Evolutionary conservation across 2,329 filamentous ascomycete genomes (phyloP), one percentile per base, ranked within the genome.

Genomic region (Pyrenophora graminea): DNA sequence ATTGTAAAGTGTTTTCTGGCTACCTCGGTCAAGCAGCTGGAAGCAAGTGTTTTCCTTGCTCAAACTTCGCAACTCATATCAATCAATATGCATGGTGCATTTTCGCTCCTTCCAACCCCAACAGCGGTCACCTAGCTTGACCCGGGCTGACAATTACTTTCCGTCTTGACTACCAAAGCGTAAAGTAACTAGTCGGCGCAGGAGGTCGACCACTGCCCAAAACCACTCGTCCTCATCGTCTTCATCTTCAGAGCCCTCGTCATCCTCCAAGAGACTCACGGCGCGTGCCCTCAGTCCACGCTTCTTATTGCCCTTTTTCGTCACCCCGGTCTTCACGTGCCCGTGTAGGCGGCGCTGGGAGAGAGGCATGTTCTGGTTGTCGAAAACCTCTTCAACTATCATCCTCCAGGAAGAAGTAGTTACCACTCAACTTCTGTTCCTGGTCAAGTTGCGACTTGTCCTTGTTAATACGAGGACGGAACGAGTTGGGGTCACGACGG

Each of bases 331-430:
- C 51, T 51, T 60, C 67, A 72, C 70, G 75, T 76, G 75, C 78
- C 77, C 62, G 12, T 58, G 50, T 21, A 60, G 66, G 66, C 66
- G 66, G 63, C 64, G 66, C 66, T 66, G 71, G 60, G 60, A 59
- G 53, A 53, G 60, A 49, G 65, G 57, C 40, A 62, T 71, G 56
- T 77, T 71, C 64, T 77, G 72, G 66, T 79, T 68, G 66, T 77
- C 74, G 73, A 81, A 73, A 81, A 80, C 82, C 81, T 84, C 80
- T 90, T 86, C 80, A 87, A 78, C 79, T 83, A 72, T 86, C 82
- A 70, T 97, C 92, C 75, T 97, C 93, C 75, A 97, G 76, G 89
- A 97, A 97, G 87, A 96, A 97, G 80, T 89, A 99, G 79, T 97
- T 97, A 66, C 95, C 95, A 61, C 77, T 79, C 68, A 91, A 66